Evolutionary conservation across 225 moss, liverwort and hornwort genomes (phyloP), one percentile per base, ranked within the genome.

Genomic region (Bryoerythrophyllum caledonicum): DNA sequence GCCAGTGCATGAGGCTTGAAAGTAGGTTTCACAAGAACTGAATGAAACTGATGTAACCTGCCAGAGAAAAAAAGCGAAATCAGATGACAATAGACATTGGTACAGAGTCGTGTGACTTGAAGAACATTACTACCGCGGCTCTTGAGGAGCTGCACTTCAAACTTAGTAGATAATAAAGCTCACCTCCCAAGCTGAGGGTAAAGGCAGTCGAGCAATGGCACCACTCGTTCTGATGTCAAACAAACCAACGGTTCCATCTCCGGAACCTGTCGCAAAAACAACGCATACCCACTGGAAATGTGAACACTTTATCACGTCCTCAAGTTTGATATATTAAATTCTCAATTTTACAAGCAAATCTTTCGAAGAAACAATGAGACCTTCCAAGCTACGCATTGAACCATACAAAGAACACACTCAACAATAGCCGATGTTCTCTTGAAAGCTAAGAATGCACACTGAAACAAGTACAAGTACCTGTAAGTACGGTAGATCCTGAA

Each of bases 41-140:
- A 96, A 94, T 28, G 92, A 91, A 75, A 91, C 94, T 51, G 94
- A 92, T 58, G 94, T 96, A 67, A 94, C 86, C 94, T 96, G 84
- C 72, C 76, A 85, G 49, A 74, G 19, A 71, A n/a, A 3, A 63
- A 58, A 61, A n/a, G 60, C 62, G 28, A 28, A 78, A 37, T 46
- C 44, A 80, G 53, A 43, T 58, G 57, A 57, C 26, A 44, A 25
- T 7, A n/a, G 56, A 62, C 62, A 1, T 37, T 48, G 28, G 46
- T 63, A 48, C 26, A 44, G 37, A 73, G 30, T 38, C 66, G 55
- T 60, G 30, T 35, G 28, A 51, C 32, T 44, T 38, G 1, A 57
- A 32, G 55, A 67, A 12, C 49, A 49, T 25, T 11, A 10, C 14
- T 58, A 61, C 49, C 74, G 59, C 32, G 46, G 43, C 52, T 32